These are phyloP conservation scores for Cystobasidium slooffiae DNA, from an alignment of 1,284 basidiomycete genomes.

Conservation along the genomic window DNA sequence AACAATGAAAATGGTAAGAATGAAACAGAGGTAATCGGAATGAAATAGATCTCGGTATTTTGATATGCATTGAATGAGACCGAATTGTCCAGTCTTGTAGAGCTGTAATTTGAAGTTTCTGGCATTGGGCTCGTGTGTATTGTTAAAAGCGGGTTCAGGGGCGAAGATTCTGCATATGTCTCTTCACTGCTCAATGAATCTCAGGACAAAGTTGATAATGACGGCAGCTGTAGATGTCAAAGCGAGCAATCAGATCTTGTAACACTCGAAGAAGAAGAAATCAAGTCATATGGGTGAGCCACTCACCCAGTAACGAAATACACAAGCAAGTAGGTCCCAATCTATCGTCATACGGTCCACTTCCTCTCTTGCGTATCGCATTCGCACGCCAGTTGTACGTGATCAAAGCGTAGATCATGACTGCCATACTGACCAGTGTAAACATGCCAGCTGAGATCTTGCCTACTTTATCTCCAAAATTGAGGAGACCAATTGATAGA, in stretches of 20 bases:
- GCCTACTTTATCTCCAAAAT: slow-evolving; percentile 93
- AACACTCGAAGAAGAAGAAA: neutral
- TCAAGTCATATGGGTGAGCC: too few species aligned
- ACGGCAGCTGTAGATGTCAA: slow-evolving; percentile 69
- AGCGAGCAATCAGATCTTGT: neutral
- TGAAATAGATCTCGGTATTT: too few species aligned
- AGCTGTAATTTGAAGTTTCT: too few species aligned
- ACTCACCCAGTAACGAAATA: slow-evolving; percentile 76
- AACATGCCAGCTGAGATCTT: slow-evolving; percentile 92
- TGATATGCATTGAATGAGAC: too few species aligned
- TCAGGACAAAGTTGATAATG: slow-evolving; percentile 82
- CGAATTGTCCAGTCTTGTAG: too few species aligned
- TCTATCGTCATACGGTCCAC: slow-evolving; percentile 96
- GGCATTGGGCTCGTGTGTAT: too few species aligned
- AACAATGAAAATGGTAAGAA: too few species aligned
- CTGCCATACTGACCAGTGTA: slow-evolving; percentile 88
- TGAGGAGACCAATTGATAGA: slow-evolving; percentile 91
- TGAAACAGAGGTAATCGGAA: too few species aligned
- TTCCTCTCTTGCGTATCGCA: slow-evolving; percentile 86
- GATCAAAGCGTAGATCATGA: slow-evolving; percentile 83
- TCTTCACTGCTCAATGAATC: slow-evolving; percentile 25
- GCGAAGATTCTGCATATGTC: too few species aligned
- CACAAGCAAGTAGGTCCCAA: slow-evolving; percentile 85
- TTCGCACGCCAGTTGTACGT: slow-evolving; percentile 78
- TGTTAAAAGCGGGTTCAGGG: too few species aligned